Percentiles rank a stretch among this genome's conserved stretches.
phyloP scores from a whole-genome alignment of 768 basidiomycete genomes.

The Boletus patriciae region DNA sequence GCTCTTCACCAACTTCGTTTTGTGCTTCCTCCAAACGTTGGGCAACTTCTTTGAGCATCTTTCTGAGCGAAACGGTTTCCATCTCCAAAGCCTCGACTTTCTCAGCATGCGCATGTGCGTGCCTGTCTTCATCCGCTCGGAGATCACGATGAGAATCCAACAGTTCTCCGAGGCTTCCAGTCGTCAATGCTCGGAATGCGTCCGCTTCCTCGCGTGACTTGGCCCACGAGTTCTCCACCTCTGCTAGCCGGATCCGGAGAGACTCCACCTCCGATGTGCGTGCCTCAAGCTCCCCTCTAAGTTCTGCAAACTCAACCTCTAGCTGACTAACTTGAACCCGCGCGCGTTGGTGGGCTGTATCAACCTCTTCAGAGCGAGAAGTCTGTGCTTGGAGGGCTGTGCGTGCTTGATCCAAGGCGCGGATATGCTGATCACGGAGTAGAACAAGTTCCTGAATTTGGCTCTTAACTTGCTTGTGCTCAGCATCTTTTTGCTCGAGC shows the following conservation, averaged over 20 bases:
- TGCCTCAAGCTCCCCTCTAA: slow-evolving; percentile 79
- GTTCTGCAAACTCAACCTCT: slow-evolving; percentile 75
- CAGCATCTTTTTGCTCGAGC: slow-evolving; percentile 77
- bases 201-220: slow-evolving; percentile 94
- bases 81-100: slow-evolving; percentile 78
- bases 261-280: slow-evolving; percentile 72
- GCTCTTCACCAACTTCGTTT: slow-evolving; percentile 64
- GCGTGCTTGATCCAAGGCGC: slow-evolving; percentile 84
- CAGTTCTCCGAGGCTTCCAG: slow-evolving; percentile 80
- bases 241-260: slow-evolving; percentile 61
- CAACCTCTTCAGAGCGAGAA: slow-evolving; percentile 75
- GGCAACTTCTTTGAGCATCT: slow-evolving; percentile 76
- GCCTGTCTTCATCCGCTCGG: slow-evolving; percentile 78
- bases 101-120: slow-evolving; percentile 74
- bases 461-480: slow-evolving; percentile 58
- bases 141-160: slow-evolving; percentile 86
- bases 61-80: slow-evolving; percentile 72
- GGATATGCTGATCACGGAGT: slow-evolving; percentile 81
- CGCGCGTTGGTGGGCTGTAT: slow-evolving; percentile 67
- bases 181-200: slow-evolving; percentile 82
- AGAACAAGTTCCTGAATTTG: slow-evolving; percentile 71
- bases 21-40: slow-evolving; percentile 71
- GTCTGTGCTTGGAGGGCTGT: slow-evolving; percentile 74
- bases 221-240: slow-evolving; percentile 88
- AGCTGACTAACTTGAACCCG: slow-evolving; percentile 67